phyloP scores from a whole-genome alignment of 2,329 filamentous ascomycete genomes.

The Paecilomyces dactylethromorphus region DNA sequence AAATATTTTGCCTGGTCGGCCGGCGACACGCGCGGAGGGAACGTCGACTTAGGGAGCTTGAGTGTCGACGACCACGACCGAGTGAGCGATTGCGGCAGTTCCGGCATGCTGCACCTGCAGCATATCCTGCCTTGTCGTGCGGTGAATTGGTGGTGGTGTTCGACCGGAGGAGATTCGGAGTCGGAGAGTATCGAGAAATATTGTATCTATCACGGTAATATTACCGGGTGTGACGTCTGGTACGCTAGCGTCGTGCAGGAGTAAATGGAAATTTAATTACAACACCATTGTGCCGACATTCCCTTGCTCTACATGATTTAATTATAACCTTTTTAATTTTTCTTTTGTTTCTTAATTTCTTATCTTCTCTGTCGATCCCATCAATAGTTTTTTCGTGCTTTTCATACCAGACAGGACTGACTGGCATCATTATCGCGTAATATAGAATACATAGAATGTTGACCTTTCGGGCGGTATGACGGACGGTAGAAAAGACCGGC shows the following conservation, averaged over 20 bases:
- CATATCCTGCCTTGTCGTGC: conserved; percentile 14
- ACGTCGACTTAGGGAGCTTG: conserved; percentile 66
- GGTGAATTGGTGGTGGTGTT: not conserved
- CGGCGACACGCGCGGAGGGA: conserved; percentile 48
- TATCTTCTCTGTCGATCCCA: too few relatives aligned
- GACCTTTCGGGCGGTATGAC: not conserved
- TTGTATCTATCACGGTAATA: not conserved
- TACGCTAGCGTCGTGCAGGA: not conserved
- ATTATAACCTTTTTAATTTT: not conserved
- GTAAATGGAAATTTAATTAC: too few relatives aligned
- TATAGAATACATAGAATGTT: too few relatives aligned
- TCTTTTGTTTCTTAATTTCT: too few relatives aligned
- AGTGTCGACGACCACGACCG: conserved; percentile 66
- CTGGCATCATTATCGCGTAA: too few relatives aligned
- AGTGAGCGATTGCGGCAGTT: conserved; percentile 28
- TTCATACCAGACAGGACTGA: too few relatives aligned
- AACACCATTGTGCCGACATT: too few relatives aligned
- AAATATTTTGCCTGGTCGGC: conserved; percentile 54
- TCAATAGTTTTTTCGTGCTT: too few relatives aligned
- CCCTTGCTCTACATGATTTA: not conserved
- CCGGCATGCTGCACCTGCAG: conserved; percentile 29
- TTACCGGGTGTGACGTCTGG: not conserved
- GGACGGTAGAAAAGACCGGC: not conserved
- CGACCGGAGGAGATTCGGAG: not conserved
- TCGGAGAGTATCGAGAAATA: not conserved